Evolutionary conservation across 2,329 filamentous ascomycete species (phyloP), one percentile per base, ranked within the genome.

Genomic region (Alternaria gansuensis): DNA sequence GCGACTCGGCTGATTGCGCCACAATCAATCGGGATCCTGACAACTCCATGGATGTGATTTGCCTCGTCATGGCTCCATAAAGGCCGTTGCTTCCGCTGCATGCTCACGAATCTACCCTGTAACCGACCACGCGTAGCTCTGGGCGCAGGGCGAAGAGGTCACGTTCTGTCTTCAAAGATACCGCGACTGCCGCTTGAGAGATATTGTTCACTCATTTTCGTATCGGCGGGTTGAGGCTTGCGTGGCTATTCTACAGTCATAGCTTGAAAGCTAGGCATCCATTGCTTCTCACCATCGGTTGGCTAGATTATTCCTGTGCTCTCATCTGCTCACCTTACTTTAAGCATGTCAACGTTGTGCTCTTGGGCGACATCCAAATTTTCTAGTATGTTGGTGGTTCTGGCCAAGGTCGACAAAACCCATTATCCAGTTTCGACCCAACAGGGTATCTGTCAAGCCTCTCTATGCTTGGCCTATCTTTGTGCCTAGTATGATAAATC

Each of bases 221-320:
- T 54, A 46, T 44, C 28, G 26, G 23, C 40, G 24, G 14, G 4
- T 37, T 24, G 44, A 31, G 40, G 56, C 45, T 39, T 48, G 49
- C 45, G 57, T 52, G 50, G 54, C 44, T 48, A 23, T 31, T 39
- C 45, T 41, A 28, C 46, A 33, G 36, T 54, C 40, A 39, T 31
- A 46, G 41, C 40, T 56, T n/a, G 34, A 44, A 23, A 29, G 39
- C 57, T 51, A 65, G 57, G 54, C 59, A 61, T 41, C 59, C 62
- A 48, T 28, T 52, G 10, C 21, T 46, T 49, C 43, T 58, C 34
- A 9, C 24, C 41, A 23, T 13, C 29, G 43, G 54, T 60, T 64
- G 58, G 61, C 44, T 48, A 24, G 4, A 21, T 41, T 11, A 9
- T 6, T 31, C 17, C 33, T n/a, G 23, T 6, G n/a, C 34, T 7